These are phyloP conservation scores for Ensete ventricosum DNA, from an alignment of 176 grass and related monocot species.

Conservation along the genomic window DNA sequence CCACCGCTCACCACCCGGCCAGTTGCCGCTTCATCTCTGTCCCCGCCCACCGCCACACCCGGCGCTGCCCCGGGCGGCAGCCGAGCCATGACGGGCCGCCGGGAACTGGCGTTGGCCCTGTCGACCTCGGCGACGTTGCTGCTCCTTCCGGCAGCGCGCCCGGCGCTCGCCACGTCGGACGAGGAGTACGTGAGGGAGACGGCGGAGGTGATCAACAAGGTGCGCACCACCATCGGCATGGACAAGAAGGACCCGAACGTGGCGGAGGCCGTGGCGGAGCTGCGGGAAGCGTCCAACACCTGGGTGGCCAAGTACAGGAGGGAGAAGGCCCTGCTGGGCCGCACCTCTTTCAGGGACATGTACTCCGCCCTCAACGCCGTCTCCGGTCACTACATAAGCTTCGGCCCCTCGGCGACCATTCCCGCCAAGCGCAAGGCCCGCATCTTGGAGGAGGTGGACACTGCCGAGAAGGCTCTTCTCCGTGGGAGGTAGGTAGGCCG, in stretches of 20 bases:
- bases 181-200: slow-evolving; percentile 96
- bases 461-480: slow-evolving; percentile 91
- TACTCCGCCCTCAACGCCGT: slow-evolving; percentile 97
- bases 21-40: background rate
- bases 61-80: no score
- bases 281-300: slow-evolving; percentile 74
- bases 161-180: slow-evolving; percentile 41
- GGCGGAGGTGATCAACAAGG: slow-evolving; percentile 78
- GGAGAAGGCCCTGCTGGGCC: slow-evolving; percentile 72
- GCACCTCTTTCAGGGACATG: slow-evolving; percentile 85
- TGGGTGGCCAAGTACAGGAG: slow-evolving; percentile 97
- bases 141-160: background rate
- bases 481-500: slow-evolving; percentile 41
- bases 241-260: slow-evolving; percentile 77
- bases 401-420: slow-evolving; percentile 91
- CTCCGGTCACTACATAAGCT: slow-evolving; percentile 98
- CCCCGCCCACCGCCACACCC: background rate
- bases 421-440: slow-evolving; percentile 83
- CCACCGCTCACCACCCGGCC: background rate
- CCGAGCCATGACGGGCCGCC: background rate
- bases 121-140: background rate
- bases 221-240: slow-evolving; percentile 75
- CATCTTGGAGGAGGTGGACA: slow-evolving; percentile 97
- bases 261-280: slow-evolving; percentile 64
- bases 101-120: slow-evolving; percentile 2